A percentile compares a stretch with the other conserved stretches of the same genome.
phyloP scores from a whole-genome alignment of 768 basidiomycete species.

The Calocera viscosa region DNA sequence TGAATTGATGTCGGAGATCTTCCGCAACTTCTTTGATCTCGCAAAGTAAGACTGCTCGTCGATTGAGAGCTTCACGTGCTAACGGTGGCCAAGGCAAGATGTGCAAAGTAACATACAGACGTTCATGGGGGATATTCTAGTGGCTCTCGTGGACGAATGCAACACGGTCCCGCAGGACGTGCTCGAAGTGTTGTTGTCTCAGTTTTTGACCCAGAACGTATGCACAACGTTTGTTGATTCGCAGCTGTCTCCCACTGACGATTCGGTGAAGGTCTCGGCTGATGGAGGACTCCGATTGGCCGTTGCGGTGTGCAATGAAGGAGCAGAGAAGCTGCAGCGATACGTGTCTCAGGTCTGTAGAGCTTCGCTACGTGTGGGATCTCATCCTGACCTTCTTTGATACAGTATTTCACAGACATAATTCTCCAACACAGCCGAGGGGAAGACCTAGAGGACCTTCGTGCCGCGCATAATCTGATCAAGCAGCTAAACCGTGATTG shows the following conservation, averaged over 20 bases:
- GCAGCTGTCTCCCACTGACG: conserved; percentile 9
- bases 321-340: conserved; percentile 76
- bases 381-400: not conserved
- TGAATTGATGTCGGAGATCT: conserved; percentile 69
- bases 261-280: conserved; percentile 18
- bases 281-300: conserved; percentile 56
- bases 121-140: conserved; percentile 79
- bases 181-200: conserved; percentile 67
- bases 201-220: conserved; percentile 45
- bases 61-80: not conserved
- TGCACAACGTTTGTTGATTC: conserved; percentile 6
- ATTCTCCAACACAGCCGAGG: conserved; percentile 46
- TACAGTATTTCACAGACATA: conserved; percentile 75
- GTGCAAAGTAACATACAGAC: conserved; percentile 71
- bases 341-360: conserved; percentile 51
- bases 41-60: conserved; percentile 36
- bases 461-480: conserved; percentile 72
- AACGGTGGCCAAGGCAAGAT: conserved; percentile 33
- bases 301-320: conserved; percentile 69
- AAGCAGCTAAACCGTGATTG: conserved; percentile 67
- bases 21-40: conserved; percentile 69
- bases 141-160: conserved; percentile 80
- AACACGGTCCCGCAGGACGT: conserved; percentile 63
- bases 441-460: conserved; percentile 38
- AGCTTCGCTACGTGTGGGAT: not conserved